Conservation (phyloP, 805 yeast species). For the Komagataella mondaviorum region DNA sequence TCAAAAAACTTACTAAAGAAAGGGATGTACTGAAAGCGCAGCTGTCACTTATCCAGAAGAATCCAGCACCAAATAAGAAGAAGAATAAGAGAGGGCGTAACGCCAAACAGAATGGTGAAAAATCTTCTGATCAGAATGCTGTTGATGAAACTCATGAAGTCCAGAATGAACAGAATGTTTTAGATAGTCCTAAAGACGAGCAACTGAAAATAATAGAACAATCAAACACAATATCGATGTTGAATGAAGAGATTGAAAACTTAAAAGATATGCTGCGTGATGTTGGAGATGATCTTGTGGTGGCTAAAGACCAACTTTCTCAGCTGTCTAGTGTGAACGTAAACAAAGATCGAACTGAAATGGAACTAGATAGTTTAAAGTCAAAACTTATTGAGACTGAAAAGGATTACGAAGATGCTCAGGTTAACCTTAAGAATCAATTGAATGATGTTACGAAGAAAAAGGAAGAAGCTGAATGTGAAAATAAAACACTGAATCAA, state of each 20-base stretch:
- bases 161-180: not conserved
- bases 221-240: not conserved
- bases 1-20: not conserved
- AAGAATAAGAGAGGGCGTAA: not conserved
- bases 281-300: conserved; percentile 71
- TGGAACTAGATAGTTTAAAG: conserved; percentile 5
- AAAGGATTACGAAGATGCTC: conserved; percentile 4
- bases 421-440: conserved; percentile 11
- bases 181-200: not conserved
- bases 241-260: conserved; percentile 47
- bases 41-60: not conserved
- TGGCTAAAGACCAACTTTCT: conserved; percentile 36
- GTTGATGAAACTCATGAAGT: not conserved
- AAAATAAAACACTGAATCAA: not conserved
- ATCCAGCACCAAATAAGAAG: not conserved
- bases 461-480: conserved; percentile 1
- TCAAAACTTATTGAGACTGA: conserved; percentile 7
- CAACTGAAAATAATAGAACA: not conserved
- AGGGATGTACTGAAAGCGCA: not conserved
- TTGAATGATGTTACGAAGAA: conserved; percentile 2
- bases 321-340: not conserved
- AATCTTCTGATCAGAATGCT: not conserved
- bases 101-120: not conserved
- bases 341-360: not conserved
- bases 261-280: conserved; percentile 64